Evolutionary conservation across 495 filamentous ascomycete species (phyloP).

Genomic region (Aspergillus ellipticus): DNA sequence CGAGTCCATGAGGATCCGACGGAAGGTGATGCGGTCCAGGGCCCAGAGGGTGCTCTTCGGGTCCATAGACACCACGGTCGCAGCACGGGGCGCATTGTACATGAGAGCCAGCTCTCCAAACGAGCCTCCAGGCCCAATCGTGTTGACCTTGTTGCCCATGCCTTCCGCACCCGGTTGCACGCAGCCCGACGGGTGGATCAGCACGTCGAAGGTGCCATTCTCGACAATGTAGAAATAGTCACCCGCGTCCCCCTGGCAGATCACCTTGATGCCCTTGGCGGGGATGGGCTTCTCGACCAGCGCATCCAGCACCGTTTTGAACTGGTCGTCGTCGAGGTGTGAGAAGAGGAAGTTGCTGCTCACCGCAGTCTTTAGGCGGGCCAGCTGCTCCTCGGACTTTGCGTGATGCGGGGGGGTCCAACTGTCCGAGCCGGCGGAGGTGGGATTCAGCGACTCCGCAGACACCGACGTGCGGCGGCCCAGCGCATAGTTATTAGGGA

Average conservation of each 20-base stretch:
- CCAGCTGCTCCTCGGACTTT: constrained; percentile 77
- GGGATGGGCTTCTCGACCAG: constrained; percentile 94
- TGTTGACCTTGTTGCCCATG: constrained; percentile 78
- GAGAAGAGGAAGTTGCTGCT: constrained; percentile 90
- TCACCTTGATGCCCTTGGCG: constrained; percentile 92
- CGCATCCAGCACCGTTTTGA: constrained; percentile 79
- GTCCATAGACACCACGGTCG: constrained; percentile 85
- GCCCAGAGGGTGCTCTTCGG: constrained; percentile 82
- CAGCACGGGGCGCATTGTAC: constrained; percentile 98
- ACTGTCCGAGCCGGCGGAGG: constrained; percentile 74
- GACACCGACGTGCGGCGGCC: constrained; percentile 93
- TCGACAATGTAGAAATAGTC: constrained; percentile 99
- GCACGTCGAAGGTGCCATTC: constrained; percentile 83
- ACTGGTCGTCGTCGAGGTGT: constrained; percentile 90
- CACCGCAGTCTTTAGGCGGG: constrained; percentile 76
- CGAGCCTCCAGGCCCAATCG: constrained; percentile 83
- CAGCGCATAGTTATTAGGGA: constrained; percentile 92
- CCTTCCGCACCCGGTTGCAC: constrained; percentile 80
- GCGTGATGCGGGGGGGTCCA: constrained; percentile 84
- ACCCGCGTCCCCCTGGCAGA: constrained; percentile 90
- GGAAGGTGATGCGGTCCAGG: constrained; percentile 92
- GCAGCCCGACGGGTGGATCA: constrained; percentile 76
- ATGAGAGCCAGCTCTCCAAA: constrained; percentile 97
- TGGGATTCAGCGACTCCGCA: constrained; percentile 90
- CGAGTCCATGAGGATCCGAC: constrained; percentile 96